Evolutionary conservation across 2,329 filamentous ascomycete genomes (phyloP).

Genomic region (Dactylella cylindrospora): DNA sequence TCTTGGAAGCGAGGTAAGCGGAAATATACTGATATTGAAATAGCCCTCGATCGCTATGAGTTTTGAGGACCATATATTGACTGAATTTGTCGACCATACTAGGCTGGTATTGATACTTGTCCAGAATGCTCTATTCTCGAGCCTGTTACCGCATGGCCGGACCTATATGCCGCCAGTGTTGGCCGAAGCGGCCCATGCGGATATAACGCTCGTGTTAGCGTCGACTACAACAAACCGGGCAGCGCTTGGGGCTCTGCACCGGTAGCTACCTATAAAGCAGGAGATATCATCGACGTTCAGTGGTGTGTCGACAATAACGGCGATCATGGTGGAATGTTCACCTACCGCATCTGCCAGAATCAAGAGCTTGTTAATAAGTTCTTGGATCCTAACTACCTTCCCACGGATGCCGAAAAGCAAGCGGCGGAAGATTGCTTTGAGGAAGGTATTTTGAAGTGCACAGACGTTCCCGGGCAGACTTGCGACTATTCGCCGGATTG

Average conservation of each 20-base stretch:
- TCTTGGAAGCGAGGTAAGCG: slow-evolving; percentile 54
- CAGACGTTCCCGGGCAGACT: slow-evolving; percentile 57
- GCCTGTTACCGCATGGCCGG: slow-evolving; percentile 58
- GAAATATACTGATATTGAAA: background rate
- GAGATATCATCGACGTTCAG: slow-evolving; percentile 57
- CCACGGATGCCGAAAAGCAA: slow-evolving; percentile 59
- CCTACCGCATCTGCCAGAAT: slow-evolving; percentile 59
- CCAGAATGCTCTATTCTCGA: slow-evolving; percentile 61
- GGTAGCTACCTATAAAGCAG: slow-evolving; percentile 56
- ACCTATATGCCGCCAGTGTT: slow-evolving; percentile 55
- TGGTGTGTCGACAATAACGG: slow-evolving; percentile 63
- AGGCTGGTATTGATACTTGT: slow-evolving; percentile 58
- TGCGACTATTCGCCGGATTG: slow-evolving; percentile 59
- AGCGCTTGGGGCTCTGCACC: slow-evolving; percentile 53
- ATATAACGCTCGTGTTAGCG: slow-evolving; percentile 59
- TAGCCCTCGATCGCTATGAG: background rate
- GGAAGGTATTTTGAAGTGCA: slow-evolving; percentile 56
- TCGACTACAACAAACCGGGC: slow-evolving; percentile 59
- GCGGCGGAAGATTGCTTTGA: slow-evolving; percentile 60
- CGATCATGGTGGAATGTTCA: slow-evolving; percentile 62
- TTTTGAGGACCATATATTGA: background rate
- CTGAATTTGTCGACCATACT: background rate
- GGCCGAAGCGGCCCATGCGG: slow-evolving; percentile 59
- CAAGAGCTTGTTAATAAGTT: slow-evolving; percentile 59
- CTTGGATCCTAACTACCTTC: slow-evolving; percentile 56